Evolutionary conservation across 2,329 filamentous ascomycete genomes (phyloP).

Genomic region (Ophiocordyceps australis): DNA sequence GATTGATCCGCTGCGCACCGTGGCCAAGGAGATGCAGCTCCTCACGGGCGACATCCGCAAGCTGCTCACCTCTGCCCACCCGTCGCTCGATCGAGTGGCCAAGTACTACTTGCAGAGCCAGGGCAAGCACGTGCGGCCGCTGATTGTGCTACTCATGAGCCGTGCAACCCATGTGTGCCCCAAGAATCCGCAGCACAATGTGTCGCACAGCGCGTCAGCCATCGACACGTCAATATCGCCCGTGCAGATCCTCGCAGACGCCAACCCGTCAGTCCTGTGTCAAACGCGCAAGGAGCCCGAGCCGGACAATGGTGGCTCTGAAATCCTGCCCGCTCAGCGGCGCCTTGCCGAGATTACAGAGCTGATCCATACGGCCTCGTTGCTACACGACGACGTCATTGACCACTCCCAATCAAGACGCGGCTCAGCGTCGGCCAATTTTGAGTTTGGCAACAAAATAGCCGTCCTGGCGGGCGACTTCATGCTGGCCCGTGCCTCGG

Average conservation of each 20-base stretch:
- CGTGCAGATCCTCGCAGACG: conserved; percentile 48
- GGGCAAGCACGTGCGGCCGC: conserved; percentile 88
- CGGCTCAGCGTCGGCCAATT: conserved; percentile 72
- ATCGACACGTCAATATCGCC: conserved; percentile 39
- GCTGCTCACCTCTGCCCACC: conserved; percentile 85
- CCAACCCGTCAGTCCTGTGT: conserved; percentile 47
- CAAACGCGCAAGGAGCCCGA: conserved; percentile 21
- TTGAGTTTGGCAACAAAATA: conserved; percentile 98
- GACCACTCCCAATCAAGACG: conserved; percentile 78
- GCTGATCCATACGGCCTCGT: conserved; percentile 88
- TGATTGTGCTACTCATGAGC: conserved; percentile 93
- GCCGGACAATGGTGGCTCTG: conserved; percentile 23
- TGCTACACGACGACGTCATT: conserved; percentile 96
- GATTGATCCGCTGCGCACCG: conserved; percentile 74
- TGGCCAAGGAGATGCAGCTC: conserved; percentile 94
- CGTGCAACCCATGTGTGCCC: conserved; percentile 71
- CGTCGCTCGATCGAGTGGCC: conserved; percentile 80
- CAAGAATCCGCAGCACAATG: conserved; percentile 25
- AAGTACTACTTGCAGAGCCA: conserved; percentile 97
- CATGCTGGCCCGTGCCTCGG: conserved; percentile 77
- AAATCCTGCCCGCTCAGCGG: conserved; percentile 83
- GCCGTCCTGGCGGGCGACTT: conserved; percentile 96
- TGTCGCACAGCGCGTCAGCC: conserved; percentile 21
- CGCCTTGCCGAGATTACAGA: conserved; percentile 93
- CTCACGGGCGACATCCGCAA: conserved; percentile 86